Evolutionary conservation across 352 stramenopile species (phyloP), one percentile per base, ranked within the genome.

Genomic region (Pythium dissimile): DNA sequence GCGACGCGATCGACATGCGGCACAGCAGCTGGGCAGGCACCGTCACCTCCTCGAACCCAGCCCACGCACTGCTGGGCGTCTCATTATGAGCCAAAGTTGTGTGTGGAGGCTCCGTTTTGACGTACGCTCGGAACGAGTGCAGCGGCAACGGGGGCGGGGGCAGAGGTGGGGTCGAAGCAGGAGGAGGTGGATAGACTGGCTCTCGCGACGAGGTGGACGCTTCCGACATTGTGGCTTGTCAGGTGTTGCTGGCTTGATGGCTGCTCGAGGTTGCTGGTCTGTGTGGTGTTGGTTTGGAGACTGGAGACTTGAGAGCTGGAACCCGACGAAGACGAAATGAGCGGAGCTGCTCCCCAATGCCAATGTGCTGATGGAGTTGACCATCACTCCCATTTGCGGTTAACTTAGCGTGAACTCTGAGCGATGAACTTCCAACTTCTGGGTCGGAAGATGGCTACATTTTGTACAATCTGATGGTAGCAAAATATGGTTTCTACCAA

Each of bases 1-100:
- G 35, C 7, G 48, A n/a, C 6, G 50, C 35, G 50, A 57, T 57
- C 20, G 50, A 57, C 50, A 57, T 57, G 24, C 50, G 35, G 37
- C 38, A 57, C 24, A 57, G 38, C 16, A 48, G 37, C 9, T 34
- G 37, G 9, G 50, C 50, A 10, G 50, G 50, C 26, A 23, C 35
- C 5, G 27, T n/a, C 18, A 57, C 35, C 16, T 57, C 50, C 24
- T 57, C 50, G 4, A n/a, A 34, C 24, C 12, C 20, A 9, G 35
- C 18, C 24, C 35, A 38, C 35, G 9, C 23, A n/a, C 5, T 21
- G 4, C 9, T 16, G 2, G n/a, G 45, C 0, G 16, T 11, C 6
- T 41, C 28, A 7, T n/a, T n/a, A n/a, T n/a, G n/a, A n/a, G 42
- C 10, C 11, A 35, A 20, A 21, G 47, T 5, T 23, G 20, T 5